Conservation (phyloP, 2,329 filamentous ascomycete species). For the Cladophialophora psammophila region DNA sequence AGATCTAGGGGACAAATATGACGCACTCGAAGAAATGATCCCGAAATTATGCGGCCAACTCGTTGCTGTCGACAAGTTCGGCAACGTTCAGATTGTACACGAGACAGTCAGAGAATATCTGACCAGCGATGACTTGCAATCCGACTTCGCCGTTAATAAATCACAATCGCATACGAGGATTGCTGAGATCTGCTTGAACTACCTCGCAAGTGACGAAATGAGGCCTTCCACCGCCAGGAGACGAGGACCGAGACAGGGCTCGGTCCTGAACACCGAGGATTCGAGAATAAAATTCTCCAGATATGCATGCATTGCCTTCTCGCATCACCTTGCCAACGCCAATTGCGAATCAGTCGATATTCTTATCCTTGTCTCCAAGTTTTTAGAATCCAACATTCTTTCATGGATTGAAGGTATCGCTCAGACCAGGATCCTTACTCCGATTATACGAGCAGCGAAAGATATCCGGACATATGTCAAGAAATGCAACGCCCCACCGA, state of each 20-base stretch:
- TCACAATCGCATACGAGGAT: slow-evolving; percentile 44
- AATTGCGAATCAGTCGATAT: slow-evolving; percentile 37
- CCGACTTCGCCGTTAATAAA: slow-evolving; percentile 13
- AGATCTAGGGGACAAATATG: slow-evolving; percentile 31
- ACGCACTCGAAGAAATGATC: slow-evolving; percentile 36
- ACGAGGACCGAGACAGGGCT: slow-evolving; percentile 28
- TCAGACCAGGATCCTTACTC: slow-evolving; percentile 17
- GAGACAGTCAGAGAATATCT: slow-evolving; percentile 41
- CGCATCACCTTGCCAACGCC: slow-evolving; percentile 47
- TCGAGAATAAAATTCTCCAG: slow-evolving; percentile 36
- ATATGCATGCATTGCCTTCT: slow-evolving; percentile 47
- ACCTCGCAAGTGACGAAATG: slow-evolving; percentile 48
- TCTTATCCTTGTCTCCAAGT: slow-evolving; percentile 42
- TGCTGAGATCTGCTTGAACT: slow-evolving; percentile 47
- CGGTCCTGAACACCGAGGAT: slow-evolving; percentile 23
- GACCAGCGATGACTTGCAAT: slow-evolving; percentile 19
- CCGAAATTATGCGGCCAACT: slow-evolving; percentile 42
- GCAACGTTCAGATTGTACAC: slow-evolving; percentile 40
- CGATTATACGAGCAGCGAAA: background rate
- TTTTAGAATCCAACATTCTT: slow-evolving; percentile 47
- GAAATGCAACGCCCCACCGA: background rate
- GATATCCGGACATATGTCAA: background rate
- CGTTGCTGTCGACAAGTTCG: slow-evolving; percentile 39
- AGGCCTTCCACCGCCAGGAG: slow-evolving; percentile 42
- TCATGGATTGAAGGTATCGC: slow-evolving; percentile 49